phyloP scores from a whole-genome alignment of 1,139 yeast species.

The Pichia sp. region DNA sequence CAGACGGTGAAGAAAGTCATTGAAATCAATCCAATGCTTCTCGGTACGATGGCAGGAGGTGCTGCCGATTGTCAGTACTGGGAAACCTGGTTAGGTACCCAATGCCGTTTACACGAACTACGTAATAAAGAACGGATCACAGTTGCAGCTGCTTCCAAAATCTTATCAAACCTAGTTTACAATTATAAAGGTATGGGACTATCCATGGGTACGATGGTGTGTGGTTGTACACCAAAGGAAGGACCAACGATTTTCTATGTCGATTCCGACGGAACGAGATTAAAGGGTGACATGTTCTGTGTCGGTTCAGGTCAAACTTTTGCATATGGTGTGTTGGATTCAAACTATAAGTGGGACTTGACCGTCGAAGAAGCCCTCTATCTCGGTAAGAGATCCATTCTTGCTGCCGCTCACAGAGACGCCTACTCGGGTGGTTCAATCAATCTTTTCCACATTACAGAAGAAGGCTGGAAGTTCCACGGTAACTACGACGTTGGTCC shows the following conservation, averaged over 20 bases:
- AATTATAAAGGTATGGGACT: slow-evolving; percentile 97
- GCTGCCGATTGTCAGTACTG: slow-evolving; percentile 99
- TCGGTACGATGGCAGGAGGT: slow-evolving; percentile 99
- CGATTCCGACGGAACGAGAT: slow-evolving; percentile 94
- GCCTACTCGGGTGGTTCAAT: slow-evolving; percentile 98
- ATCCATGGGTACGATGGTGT: slow-evolving; percentile 98
- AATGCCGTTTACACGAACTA: slow-evolving; percentile 91
- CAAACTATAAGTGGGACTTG: slow-evolving; percentile 86
- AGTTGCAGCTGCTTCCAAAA: slow-evolving; percentile 96
- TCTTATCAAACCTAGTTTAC: slow-evolving; percentile 84
- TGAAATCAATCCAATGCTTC: slow-evolving; percentile 87
- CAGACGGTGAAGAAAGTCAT: slow-evolving; percentile 97
- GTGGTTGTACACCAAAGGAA: slow-evolving; percentile 93
- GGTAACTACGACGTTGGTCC: slow-evolving; percentile 94
- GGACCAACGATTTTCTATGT: slow-evolving; percentile 96
- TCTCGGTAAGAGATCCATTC: slow-evolving; percentile 89
- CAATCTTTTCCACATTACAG: slow-evolving; percentile 88
- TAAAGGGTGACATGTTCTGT: slow-evolving; percentile 92
- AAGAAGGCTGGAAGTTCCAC: slow-evolving; percentile 90
- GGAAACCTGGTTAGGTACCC: slow-evolving; percentile 99
- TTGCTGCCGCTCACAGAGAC: slow-evolving; percentile 98
- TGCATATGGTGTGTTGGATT: slow-evolving; percentile 98
- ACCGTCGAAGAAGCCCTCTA: slow-evolving; percentile 89
- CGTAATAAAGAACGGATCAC: slow-evolving; percentile 92
- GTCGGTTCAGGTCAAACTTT: slow-evolving; percentile 99